Conservation (phyloP, 768 basidiomycete genomes). For the Lentinula sp. region DNA sequence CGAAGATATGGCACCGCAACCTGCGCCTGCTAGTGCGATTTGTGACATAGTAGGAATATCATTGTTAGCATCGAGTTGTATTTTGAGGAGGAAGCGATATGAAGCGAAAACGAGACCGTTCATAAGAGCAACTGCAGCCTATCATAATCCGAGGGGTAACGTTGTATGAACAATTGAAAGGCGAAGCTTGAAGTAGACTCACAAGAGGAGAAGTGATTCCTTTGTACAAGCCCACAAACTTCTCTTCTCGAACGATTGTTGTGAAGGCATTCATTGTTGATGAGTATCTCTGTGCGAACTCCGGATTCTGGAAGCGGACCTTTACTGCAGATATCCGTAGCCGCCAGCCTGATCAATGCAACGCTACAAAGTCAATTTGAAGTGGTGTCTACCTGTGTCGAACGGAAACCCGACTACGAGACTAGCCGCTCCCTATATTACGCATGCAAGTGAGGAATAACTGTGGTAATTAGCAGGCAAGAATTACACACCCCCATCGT, state of each 20-base stretch:
- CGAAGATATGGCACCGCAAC: constrained; percentile 77
- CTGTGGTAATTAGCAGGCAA: constrained; percentile 20
- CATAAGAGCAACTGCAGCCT: constrained; percentile 69
- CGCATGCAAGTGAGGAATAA: background rate
- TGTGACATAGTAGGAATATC: constrained; percentile 61
- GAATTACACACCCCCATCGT: constrained; percentile 41
- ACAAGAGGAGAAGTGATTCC: constrained; percentile 81
- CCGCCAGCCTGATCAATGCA: background rate
- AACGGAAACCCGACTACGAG: constrained; percentile 73
- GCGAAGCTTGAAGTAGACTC: background rate
- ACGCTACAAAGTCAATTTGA: background rate
- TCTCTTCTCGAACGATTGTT: constrained; percentile 68
- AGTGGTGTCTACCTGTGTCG: constrained; percentile 47
- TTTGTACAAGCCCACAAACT: constrained; percentile 62
- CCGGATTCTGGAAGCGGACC: constrained; percentile 71
- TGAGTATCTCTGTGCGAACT: constrained; percentile 47
- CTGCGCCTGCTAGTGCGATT: constrained; percentile 72
- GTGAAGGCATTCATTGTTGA: constrained; percentile 60
- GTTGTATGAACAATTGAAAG: too few species aligned
- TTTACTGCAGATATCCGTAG: constrained; percentile 45
- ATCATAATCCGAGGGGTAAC: background rate
- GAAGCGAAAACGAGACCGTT: constrained; percentile 86
- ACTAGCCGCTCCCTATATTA: constrained; percentile 50
- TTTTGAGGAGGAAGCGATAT: constrained; percentile 72
- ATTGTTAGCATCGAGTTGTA: constrained; percentile 44